phyloP scores from a whole-genome alignment of 2,329 filamentous ascomycete genomes.

The Ophiocordyceps sinensis region DNA sequence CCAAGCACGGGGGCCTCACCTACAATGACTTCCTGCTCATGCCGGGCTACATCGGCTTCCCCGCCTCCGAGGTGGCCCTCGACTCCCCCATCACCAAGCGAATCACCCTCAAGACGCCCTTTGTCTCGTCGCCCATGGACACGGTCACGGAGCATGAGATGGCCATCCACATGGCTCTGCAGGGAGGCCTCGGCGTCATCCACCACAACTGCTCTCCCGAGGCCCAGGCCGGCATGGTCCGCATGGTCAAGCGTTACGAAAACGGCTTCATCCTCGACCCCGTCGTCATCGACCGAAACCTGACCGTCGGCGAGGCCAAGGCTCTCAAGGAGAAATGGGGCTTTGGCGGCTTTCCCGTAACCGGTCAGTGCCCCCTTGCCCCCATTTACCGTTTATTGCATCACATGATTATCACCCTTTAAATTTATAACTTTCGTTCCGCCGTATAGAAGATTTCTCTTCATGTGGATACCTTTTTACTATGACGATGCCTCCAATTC shows the following conservation, averaged over 20 bases:
- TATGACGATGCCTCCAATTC: slow-evolving; percentile 15
- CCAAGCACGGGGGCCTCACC: slow-evolving; percentile 82
- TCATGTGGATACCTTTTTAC: slow-evolving; percentile 55
- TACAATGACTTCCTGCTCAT: slow-evolving; percentile 98
- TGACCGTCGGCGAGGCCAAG: slow-evolving; percentile 82
- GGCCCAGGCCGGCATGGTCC: slow-evolving; percentile 95
- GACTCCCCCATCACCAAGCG: slow-evolving; percentile 91
- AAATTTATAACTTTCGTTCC: slow-evolving; percentile 99
- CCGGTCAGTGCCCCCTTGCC: slow-evolving; percentile 52
- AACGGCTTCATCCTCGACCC: slow-evolving; percentile 98
- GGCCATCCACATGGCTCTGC: slow-evolving; percentile 92
- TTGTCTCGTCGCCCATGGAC: slow-evolving; percentile 98
- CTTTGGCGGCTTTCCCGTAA: slow-evolving; percentile 96
- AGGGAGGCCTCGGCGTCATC: slow-evolving; percentile 83
- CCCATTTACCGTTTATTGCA: slow-evolving; percentile 8
- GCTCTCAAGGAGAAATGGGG: slow-evolving; percentile 95
- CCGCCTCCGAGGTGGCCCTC: slow-evolving; percentile 74
- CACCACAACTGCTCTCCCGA: slow-evolving; percentile 99
- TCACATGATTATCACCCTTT: slow-evolving; percentile 66
- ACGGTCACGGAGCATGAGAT: slow-evolving; percentile 99
- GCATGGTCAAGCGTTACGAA: slow-evolving; percentile 98
- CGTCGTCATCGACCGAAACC: slow-evolving; percentile 74
- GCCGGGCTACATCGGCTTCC: slow-evolving; percentile 95
- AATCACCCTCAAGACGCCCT: slow-evolving; percentile 89
- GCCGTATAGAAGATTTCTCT: slow-evolving; percentile 69